Conservation (phyloP, 805 yeast genomes). For the Tetrapisispora taiwanensis region DNA sequence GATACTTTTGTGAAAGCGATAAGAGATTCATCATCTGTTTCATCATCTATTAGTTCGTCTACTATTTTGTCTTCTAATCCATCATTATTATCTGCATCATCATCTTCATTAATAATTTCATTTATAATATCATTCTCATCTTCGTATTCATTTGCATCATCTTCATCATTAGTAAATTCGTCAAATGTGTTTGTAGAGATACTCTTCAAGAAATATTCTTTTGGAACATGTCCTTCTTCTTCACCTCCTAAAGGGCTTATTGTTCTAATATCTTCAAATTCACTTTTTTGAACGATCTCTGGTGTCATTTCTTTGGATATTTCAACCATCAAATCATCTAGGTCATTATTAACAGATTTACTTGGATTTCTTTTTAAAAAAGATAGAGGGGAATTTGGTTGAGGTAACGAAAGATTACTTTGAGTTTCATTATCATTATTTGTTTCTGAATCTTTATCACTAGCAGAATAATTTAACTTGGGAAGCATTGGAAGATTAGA, state of each 20-base stretch:
- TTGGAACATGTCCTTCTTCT: slow-evolving; percentile 4
- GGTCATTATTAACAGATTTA: slow-evolving; percentile 18
- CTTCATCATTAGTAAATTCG: neutral
- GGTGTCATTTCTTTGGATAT: slow-evolving; percentile 28
- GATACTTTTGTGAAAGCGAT: neutral
- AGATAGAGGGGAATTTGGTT: neutral
- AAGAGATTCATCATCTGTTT: neutral
- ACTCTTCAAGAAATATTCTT: slow-evolving; percentile 2
- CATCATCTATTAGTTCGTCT: neutral
- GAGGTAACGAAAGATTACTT: neutral
- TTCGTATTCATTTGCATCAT: too few relatives aligned
- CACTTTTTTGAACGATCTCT: slow-evolving; percentile 4
- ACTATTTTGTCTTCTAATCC: neutral
- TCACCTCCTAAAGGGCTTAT: slow-evolving; percentile 3
- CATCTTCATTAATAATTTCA: slow-evolving; percentile 3
- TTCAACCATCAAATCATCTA: slow-evolving; percentile 25
- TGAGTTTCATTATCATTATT: neutral
- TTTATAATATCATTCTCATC: neutral
- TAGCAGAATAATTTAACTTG: slow-evolving; percentile 13
- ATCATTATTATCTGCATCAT: slow-evolving; percentile 2
- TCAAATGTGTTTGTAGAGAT: neutral
- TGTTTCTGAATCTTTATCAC: neutral
- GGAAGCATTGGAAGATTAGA: slow-evolving; percentile 21
- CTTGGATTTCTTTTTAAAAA: slow-evolving; percentile 3
- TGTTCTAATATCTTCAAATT: slow-evolving; percentile 2